A percentile compares a stretch with the other conserved stretches of the same genome.
Conservation (phyloP, 2,329 filamentous ascomycete species). For the Monosporascus sp. region DNA sequence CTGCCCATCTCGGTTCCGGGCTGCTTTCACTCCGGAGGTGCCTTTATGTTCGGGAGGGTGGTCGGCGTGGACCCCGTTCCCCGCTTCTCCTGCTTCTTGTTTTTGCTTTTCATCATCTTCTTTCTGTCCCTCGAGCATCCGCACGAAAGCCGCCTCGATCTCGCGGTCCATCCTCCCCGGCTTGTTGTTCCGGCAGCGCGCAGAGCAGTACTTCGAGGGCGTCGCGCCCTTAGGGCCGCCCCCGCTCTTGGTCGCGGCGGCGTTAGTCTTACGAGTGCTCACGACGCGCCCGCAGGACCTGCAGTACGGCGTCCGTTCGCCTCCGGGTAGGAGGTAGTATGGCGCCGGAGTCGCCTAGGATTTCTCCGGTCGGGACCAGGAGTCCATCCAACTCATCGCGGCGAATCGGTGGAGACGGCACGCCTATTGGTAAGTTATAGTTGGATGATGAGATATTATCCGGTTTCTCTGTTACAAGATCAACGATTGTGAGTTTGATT, state of each 20-base stretch:
- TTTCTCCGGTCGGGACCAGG: conserved; percentile 35
- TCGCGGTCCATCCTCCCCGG: conserved; percentile 43
- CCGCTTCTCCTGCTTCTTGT: background rate
- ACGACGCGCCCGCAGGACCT: conserved; percentile 54
- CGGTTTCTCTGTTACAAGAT: too few relatives aligned
- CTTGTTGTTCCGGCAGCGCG: conserved; percentile 47
- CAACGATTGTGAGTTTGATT: too few relatives aligned
- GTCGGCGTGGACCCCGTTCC: background rate
- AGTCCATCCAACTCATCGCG: conserved; percentile 38
- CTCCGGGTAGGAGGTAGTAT: conserved; percentile 44
- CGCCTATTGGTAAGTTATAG: background rate
- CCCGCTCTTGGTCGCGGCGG: conserved; percentile 11
- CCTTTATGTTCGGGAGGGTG: background rate
- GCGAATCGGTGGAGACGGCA: background rate
- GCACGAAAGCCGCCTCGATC: conserved; percentile 47
- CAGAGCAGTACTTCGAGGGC: conserved; percentile 50
- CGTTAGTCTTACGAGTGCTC: conserved; percentile 29
- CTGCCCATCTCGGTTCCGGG: too few relatives aligned
- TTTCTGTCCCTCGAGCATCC: conserved; percentile 20
- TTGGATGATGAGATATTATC: background rate
- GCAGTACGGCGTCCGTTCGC: conserved; percentile 49
- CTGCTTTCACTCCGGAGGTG: too few relatives aligned
- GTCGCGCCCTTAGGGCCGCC: background rate
- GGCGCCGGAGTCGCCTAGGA: conserved; percentile 43
- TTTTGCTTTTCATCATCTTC: background rate